These are phyloP conservation scores for Capronia epimyces DNA, from an alignment of 2,329 filamentous ascomycete species.

Conservation along the genomic window DNA sequence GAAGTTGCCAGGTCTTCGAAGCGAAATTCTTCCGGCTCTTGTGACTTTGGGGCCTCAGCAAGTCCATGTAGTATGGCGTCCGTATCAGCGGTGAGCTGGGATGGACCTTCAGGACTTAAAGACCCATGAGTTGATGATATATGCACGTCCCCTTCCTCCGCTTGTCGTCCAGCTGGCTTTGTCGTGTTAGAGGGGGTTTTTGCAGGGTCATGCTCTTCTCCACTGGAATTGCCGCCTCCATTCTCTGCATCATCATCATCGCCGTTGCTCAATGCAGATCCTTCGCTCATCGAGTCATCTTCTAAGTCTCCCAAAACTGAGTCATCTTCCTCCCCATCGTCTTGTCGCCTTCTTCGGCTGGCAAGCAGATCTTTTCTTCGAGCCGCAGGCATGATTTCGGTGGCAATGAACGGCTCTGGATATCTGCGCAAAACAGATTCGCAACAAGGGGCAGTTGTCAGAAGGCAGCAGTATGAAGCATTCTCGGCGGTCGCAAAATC, in stretches of 20 bases:
- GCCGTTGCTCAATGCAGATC: constrained; percentile 52
- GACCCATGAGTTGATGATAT: not conserved
- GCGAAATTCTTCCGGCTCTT: constrained; percentile 44
- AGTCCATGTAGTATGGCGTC: constrained; percentile 58
- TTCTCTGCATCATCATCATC: constrained; percentile 56
- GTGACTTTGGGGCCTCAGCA: constrained; percentile 41
- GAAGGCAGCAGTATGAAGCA: constrained; percentile 9
- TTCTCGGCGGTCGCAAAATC: constrained; percentile 11
- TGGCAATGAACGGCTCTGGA: not conserved
- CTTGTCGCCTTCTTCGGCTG: constrained; percentile 44
- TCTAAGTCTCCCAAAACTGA: constrained; percentile 48
- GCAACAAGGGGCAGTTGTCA: not conserved
- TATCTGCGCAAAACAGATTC: not conserved
- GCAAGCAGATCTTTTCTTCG: constrained; percentile 42
- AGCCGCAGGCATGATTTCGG: constrained; percentile 38
- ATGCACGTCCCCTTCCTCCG: not conserved
- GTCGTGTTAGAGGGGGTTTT: not conserved
- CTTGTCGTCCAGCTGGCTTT: not conserved
- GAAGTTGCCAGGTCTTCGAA: constrained; percentile 43
- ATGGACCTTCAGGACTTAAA: constrained; percentile 2
- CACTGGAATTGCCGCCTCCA: constrained; percentile 55
- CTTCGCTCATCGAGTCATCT: constrained; percentile 60
- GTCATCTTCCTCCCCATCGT: constrained; percentile 47
- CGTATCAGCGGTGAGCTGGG: constrained; percentile 44
- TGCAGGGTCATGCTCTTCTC: constrained; percentile 41